phyloP scores from a whole-genome alignment of 768 basidiomycete genomes.

The Gymnopilus junonius region DNA sequence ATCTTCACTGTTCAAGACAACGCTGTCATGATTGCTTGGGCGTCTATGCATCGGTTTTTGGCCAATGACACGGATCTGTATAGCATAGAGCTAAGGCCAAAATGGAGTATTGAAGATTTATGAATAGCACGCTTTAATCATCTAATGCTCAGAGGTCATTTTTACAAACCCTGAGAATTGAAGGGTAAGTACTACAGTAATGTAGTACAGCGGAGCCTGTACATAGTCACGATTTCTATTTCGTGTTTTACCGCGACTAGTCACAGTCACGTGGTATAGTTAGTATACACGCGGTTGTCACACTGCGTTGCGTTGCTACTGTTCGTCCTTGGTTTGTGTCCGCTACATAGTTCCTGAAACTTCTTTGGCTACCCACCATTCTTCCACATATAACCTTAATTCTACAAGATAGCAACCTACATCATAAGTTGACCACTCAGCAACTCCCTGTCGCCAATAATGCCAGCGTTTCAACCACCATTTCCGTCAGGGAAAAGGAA shows the following conservation, averaged over 20 bases:
- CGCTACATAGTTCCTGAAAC: no score
- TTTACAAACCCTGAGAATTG: no score
- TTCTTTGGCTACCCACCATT: no score
- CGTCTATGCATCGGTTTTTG: conserved; percentile 82
- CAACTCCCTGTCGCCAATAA: conserved; percentile 4
- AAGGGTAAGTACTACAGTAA: no score
- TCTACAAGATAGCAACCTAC: no score
- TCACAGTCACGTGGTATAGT: background rate
- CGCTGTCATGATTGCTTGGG: conserved; percentile 96
- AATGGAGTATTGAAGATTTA: conserved; percentile 80
- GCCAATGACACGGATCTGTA: conserved; percentile 64
- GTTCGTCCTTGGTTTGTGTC: background rate
- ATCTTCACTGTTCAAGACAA: conserved; percentile 62
- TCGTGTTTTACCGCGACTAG: background rate
- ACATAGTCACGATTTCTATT: background rate
- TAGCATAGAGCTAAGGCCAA: conserved; percentile 60
- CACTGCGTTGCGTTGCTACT: background rate
- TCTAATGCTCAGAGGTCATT: background rate
- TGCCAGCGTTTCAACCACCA: conserved; percentile 34
- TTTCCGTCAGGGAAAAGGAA: conserved; percentile 37
- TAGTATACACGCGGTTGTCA: no score
- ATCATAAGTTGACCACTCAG: no score
- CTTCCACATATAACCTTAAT: no score
- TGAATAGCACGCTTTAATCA: background rate
- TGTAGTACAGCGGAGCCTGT: no score